Percentiles rank a stretch among this genome's conserved stretches.
These are phyloP conservation scores for Trichoderma asperellum DNA, from an alignment of 2,329 filamentous ascomycete genomes.

Conservation along the genomic window DNA sequence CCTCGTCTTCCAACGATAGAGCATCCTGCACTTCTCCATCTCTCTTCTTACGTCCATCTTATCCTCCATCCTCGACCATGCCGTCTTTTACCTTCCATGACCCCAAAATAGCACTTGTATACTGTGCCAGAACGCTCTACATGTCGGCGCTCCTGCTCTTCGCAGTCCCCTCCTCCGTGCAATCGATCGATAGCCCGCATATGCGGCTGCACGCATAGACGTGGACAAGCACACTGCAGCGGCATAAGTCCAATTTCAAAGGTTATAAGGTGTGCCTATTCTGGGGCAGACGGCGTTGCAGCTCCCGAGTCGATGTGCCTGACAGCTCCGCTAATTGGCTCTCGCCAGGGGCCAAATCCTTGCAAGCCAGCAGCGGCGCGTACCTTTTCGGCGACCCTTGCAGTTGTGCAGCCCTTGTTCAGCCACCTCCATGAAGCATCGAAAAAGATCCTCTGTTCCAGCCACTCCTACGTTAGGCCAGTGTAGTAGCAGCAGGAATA, in stretches of 20 bases:
- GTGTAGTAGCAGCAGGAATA: neutral
- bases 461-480: neutral
- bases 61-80: neutral
- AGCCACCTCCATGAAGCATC: slow-evolving; percentile 23
- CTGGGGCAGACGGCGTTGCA: slow-evolving; percentile 29
- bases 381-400: slow-evolving; percentile 28
- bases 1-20: neutral
- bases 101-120: neutral
- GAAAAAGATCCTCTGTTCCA: neutral
- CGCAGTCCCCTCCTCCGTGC: slow-evolving; percentile 4
- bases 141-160: slow-evolving; percentile 20
- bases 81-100: neutral
- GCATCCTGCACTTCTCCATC: neutral
- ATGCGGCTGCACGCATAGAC: slow-evolving; percentile 8
- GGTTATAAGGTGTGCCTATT: slow-evolving; percentile 4
- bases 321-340: slow-evolving; percentile 26
- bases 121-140: neutral
- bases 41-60: neutral
- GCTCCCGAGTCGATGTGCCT: slow-evolving; percentile 16
- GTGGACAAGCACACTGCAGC: neutral
- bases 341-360: neutral
- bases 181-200: slow-evolving; percentile 19
- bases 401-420: slow-evolving; percentile 4
- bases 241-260: slow-evolving; percentile 4
- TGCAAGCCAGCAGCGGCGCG: slow-evolving; percentile 23